These are phyloP conservation scores for Sporisorium scitamineum DNA, from an alignment of 1,284 basidiomycete genomes.

Conservation along the genomic window DNA sequence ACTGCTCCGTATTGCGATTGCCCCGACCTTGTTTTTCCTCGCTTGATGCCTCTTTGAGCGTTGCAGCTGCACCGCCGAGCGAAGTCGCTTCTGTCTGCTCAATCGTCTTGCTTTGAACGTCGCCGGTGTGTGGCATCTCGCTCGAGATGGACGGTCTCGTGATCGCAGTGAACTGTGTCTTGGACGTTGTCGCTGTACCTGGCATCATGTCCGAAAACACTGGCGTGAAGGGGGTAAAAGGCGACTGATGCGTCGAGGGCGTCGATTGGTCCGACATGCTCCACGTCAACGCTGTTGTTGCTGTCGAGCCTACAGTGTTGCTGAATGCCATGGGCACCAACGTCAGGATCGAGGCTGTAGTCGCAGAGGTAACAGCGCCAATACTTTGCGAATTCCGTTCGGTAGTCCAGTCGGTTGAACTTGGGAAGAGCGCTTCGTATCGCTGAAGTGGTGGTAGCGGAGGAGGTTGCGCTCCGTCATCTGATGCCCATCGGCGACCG, in stretches of 20 bases:
- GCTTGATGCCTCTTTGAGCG: conserved; percentile 11
- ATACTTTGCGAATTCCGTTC: not conserved
- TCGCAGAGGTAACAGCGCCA: conserved; percentile 1
- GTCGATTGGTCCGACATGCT: conserved; percentile 44
- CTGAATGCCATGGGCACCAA: conserved; percentile 32
- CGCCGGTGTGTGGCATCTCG: conserved; percentile 10
- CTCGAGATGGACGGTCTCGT: conserved; percentile 13
- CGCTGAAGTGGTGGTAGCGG: conserved; percentile 34
- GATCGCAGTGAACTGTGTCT: conserved; percentile 19
- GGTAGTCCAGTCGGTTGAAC: conserved; percentile 16
- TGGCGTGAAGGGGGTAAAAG: conserved; percentile 55
- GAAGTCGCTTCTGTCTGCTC: conserved; percentile 10
- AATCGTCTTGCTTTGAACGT: not conserved
- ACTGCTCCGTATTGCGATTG: conserved; percentile 37
- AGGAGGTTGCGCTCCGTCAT: conserved; percentile 15
- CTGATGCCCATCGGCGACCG: conserved; percentile 10
- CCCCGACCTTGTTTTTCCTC: conserved; percentile 12
- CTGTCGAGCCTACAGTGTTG: conserved; percentile 26
- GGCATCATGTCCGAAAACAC: conserved; percentile 50
- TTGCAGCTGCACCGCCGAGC: conserved; percentile 14
- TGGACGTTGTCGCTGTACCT: conserved; percentile 23
- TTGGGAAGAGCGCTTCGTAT: conserved; percentile 38
- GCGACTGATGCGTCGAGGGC: conserved; percentile 40
- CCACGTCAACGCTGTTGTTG: conserved; percentile 35
- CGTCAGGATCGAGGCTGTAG: conserved; percentile 18